phyloP scores from a whole-genome alignment of 139 green algal genomes.

The Picochlorum sp. region DNA sequence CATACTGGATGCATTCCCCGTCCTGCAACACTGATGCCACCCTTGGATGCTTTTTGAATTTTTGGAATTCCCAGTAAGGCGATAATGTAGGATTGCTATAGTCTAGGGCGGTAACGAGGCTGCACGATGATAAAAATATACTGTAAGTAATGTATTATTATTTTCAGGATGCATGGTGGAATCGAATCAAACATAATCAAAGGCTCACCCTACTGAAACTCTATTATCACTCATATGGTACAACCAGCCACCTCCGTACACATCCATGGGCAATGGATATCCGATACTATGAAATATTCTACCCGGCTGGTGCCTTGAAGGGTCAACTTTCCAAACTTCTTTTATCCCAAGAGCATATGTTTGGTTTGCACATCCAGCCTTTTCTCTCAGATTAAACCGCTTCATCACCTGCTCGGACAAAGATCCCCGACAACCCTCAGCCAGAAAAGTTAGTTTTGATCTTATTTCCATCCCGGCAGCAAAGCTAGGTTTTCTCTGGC shows the following conservation, averaged over 20 bases:
- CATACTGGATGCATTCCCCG: conserved; percentile 82
- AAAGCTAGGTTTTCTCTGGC: conserved; percentile 43
- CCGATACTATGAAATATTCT: conserved; percentile 75
- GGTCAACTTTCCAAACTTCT: conserved; percentile 71
- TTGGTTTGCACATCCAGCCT: conserved; percentile 46
- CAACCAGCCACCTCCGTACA: conserved; percentile 81
- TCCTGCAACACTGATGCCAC: conserved; percentile 65
- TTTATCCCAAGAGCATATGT: conserved; percentile 91
- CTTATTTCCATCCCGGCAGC: conserved; percentile 62
- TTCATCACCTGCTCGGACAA: conserved; percentile 67
- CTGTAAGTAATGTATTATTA: too few species aligned
- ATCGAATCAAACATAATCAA: too few species aligned
- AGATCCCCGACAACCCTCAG: conserved; percentile 82
- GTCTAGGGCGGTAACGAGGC: conserved; percentile 78
- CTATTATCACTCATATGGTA: conserved; percentile 82
- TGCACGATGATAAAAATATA: too few species aligned
- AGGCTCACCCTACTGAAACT: conserved; percentile 73
- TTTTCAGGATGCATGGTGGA: conserved; percentile 1
- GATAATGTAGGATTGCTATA: conserved; percentile 79
- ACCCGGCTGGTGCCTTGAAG: conserved; percentile 55
- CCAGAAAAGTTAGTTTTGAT: conserved; percentile 74
- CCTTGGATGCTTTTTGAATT: conserved; percentile 74
- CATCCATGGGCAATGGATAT: conserved; percentile 53
- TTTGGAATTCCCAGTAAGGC: conserved; percentile 74
- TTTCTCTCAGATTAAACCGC: conserved; percentile 50